phyloP scores from a whole-genome alignment of 768 basidiomycete genomes.

The Leucocoprinus birnbaumii region DNA sequence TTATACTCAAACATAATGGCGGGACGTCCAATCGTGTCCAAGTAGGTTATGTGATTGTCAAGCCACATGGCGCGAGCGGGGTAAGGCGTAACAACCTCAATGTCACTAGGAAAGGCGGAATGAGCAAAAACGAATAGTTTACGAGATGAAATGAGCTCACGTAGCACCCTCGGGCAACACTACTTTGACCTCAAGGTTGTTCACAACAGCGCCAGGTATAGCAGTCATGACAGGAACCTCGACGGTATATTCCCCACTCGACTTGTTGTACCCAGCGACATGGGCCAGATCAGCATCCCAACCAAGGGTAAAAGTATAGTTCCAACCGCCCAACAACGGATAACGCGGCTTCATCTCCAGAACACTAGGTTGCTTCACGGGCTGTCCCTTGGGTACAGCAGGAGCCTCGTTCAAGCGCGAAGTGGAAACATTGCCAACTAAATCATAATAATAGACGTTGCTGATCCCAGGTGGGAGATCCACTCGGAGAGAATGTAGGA shows the following conservation, averaged over 20 bases:
- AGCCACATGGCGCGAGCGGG: slow-evolving; percentile 56
- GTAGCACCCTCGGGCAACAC: slow-evolving; percentile 94
- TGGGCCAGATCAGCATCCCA: slow-evolving; percentile 88
- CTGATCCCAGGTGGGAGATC: slow-evolving; percentile 82
- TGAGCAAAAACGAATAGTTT: background rate
- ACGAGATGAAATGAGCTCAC: slow-evolving; percentile 45
- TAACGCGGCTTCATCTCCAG: slow-evolving; percentile 89
- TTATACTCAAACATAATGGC: slow-evolving; percentile 70
- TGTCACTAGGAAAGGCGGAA: slow-evolving; percentile 49
- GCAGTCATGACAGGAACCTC: slow-evolving; percentile 85
- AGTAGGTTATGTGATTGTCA: slow-evolving; percentile 80
- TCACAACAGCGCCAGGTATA: slow-evolving; percentile 76
- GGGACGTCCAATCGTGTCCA: slow-evolving; percentile 90
- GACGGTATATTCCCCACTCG: slow-evolving; percentile 65
- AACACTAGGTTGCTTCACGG: slow-evolving; percentile 53
- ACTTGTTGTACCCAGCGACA: slow-evolving; percentile 61
- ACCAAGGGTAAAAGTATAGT: slow-evolving; percentile 91
- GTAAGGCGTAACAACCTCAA: slow-evolving; percentile 79
- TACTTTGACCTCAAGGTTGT: slow-evolving; percentile 75
- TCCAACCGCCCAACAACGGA: slow-evolving; percentile 96
- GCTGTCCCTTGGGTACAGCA: slow-evolving; percentile 55
- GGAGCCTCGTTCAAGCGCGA: slow-evolving; percentile 76
- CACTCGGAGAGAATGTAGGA: slow-evolving; percentile 70
- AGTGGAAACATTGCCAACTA: slow-evolving; percentile 95
- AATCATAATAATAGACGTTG: slow-evolving; percentile 86